Evolutionary conservation across 768 basidiomycete genomes (phyloP).

Genomic region (Lactarius akahatsu): DNA sequence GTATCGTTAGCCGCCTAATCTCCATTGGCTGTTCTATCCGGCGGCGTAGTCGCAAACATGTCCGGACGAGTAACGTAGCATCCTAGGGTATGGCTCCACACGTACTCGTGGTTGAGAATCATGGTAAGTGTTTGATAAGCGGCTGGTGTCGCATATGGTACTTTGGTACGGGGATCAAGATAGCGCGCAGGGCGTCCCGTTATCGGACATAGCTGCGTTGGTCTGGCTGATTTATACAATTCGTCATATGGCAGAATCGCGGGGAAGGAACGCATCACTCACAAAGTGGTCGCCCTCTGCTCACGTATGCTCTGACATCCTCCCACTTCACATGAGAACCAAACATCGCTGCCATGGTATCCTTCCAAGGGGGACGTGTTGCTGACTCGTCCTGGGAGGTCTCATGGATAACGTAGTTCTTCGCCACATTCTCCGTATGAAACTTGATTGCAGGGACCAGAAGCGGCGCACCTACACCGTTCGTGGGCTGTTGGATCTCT

Average conservation of each 20-base stretch:
- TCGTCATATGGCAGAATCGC: constrained; percentile 5
- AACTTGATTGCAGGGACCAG: not conserved
- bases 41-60: not conserved
- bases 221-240: constrained; percentile 50
- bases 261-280: constrained; percentile 32
- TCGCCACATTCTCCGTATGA: constrained; percentile 50
- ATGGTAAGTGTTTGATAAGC: constrained; percentile 66
- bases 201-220: constrained; percentile 65
- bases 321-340: constrained; percentile 85
- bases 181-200: constrained; percentile 80
- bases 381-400: constrained; percentile 45
- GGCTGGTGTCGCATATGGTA: constrained; percentile 70
- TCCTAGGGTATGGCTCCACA: constrained; percentile 54
- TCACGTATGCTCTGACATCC: constrained; percentile 59
- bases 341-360: constrained; percentile 81
- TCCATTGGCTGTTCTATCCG: not conserved
- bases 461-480: not conserved
- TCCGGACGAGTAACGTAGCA: constrained; percentile 40
- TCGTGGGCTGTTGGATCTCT: not conserved
- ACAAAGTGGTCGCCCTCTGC: constrained; percentile 68
- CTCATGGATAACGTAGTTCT: constrained; percentile 74
- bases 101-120: constrained; percentile 64
- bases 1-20: not conserved
- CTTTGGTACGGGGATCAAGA: constrained; percentile 72
- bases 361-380: constrained; percentile 59